phyloP scores from a whole-genome alignment of 163 green algal genomes.

The Botryococcus braunii region DNA sequence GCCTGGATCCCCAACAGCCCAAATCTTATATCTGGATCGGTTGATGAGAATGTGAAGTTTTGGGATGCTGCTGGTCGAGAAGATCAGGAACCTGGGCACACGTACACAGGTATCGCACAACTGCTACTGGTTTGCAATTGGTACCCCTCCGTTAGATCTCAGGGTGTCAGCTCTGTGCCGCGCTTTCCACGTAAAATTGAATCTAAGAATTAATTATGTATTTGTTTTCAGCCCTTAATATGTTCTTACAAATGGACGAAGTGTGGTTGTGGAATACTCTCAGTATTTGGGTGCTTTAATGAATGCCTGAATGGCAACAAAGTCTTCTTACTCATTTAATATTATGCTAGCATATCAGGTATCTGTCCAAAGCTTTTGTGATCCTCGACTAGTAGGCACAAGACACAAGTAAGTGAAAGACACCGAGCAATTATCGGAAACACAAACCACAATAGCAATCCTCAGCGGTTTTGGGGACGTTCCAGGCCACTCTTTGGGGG shows the following conservation, averaged over 20 bases:
- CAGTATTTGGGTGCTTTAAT: slow-evolving; percentile 1
- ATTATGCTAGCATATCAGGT: not conserved
- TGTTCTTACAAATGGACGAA: not conserved
- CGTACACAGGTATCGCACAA: slow-evolving; percentile 38
- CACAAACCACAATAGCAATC: not conserved
- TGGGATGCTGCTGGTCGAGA: slow-evolving; percentile 37
- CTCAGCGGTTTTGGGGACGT: slow-evolving; percentile 7
- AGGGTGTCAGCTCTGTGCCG: too few species aligned
- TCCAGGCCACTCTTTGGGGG: slow-evolving; percentile 70
- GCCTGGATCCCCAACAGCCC: slow-evolving; percentile 55
- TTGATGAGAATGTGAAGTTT: slow-evolving; percentile 83
- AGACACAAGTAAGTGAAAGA: not conserved
- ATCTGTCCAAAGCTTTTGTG: not conserved
- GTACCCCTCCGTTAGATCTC: too few species aligned
- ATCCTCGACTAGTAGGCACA: not conserved
- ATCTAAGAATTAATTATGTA: not conserved
- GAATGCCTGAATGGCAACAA: slow-evolving; percentile 1
- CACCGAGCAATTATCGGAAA: not conserved
- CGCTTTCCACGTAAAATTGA: too few species aligned
- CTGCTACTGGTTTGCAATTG: too few species aligned
- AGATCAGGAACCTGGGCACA: slow-evolving; percentile 52
- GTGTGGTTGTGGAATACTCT: not conserved
- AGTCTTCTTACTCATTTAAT: not conserved
- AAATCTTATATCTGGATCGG: slow-evolving; percentile 70
- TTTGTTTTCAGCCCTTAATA: slow-evolving; percentile 3